Base-by-base conservation (phyloP, 192 early-diverging fungal species). In the Backusella tuberculispora region DNA sequence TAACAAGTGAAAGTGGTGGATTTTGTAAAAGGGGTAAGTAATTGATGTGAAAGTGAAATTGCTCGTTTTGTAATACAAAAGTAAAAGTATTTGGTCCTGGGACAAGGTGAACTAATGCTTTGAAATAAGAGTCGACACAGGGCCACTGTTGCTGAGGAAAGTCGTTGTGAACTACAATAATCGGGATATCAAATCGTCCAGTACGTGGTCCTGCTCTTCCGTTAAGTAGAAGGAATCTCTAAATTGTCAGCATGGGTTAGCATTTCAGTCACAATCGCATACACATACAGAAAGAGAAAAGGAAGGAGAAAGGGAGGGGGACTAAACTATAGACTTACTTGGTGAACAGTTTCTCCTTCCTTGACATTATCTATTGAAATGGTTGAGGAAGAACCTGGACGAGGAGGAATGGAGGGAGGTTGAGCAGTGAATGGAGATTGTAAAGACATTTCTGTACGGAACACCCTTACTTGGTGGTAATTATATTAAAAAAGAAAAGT, bases 31-130 rank as follows among this genome's bases (percentile, higher is more conserved):
- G 75, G 40, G 87, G 82, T 24, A 80, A 26, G 78, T 87, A 87
- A 47, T 83, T 83, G 29, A 90, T 63, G 14, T 69, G 80, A 21
- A 90, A 79, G 63, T 85, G 41, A 1, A 69, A 26, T 10, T 60
- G 19, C 53, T 60, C 53, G 3, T 4, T 9, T 60, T 60, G 19
- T 47, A 85, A 85, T 19, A 80, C 79, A 63, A 90, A 84, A 41
- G 63, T 77, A 19, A 90, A 78, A 4, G 73, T 73, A 56, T 90
- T 90, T 17, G 71, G 76, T 44, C 89, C 89, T 71, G 76, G 85
- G 56, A 84, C 83, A 37, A 90, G 81, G 74, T 88, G 87, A 0
- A 88, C 87, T 13, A 90, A 78, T 6, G 80, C 82, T 77, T 90
- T 90, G 72, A 89, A 90, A 77, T 85, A 81, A 34, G 85, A 85